Conservation (phyloP, 495 filamentous ascomycete species). For the Penicillium mononematosum region DNA sequence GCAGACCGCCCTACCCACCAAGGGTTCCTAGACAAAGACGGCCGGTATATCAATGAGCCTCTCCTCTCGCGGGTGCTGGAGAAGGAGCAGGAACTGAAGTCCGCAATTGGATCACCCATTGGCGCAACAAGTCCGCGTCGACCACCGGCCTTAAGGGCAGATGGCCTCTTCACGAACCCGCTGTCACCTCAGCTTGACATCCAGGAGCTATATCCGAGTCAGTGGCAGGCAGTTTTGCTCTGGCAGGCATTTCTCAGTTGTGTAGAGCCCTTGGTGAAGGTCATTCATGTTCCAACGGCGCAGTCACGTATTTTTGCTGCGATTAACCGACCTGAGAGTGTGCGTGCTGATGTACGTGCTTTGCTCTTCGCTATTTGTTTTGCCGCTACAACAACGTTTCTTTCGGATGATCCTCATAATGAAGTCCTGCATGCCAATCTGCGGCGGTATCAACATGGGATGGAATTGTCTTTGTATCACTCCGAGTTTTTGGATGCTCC, state of each 20-base stretch:
- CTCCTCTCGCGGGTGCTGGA: slow-evolving; percentile 31
- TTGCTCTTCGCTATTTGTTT: slow-evolving; percentile 49
- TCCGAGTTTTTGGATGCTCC: slow-evolving; percentile 36
- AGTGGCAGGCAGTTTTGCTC: slow-evolving; percentile 30
- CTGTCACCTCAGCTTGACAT: slow-evolving; percentile 19
- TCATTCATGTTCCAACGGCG: slow-evolving; percentile 45
- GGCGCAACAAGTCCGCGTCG: slow-evolving; percentile 13
- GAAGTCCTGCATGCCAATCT: slow-evolving; percentile 29
- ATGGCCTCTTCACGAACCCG: slow-evolving; percentile 25
- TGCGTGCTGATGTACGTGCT: slow-evolving; percentile 34
- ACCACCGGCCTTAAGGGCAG: slow-evolving; percentile 14
- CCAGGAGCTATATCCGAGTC: slow-evolving; percentile 21
- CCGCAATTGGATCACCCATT: slow-evolving; percentile 26
- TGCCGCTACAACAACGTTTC: slow-evolving; percentile 36
- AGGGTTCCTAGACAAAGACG: slow-evolving; percentile 27
- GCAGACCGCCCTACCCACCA: slow-evolving; percentile 6
- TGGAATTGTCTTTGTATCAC: slow-evolving; percentile 31
- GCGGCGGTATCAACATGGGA: slow-evolving; percentile 31
- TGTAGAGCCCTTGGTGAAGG: slow-evolving; percentile 43
- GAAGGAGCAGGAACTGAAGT: slow-evolving; percentile 28
- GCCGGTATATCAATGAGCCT: slow-evolving; percentile 34
- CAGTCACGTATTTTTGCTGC: slow-evolving; percentile 37
- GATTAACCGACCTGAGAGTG: slow-evolving; percentile 33
- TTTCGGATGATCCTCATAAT: slow-evolving; percentile 28
- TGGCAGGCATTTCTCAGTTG: slow-evolving; percentile 33